Base-by-base conservation (phyloP, 108 stramenopile species). In the Discostella stelligeroides region DNA sequence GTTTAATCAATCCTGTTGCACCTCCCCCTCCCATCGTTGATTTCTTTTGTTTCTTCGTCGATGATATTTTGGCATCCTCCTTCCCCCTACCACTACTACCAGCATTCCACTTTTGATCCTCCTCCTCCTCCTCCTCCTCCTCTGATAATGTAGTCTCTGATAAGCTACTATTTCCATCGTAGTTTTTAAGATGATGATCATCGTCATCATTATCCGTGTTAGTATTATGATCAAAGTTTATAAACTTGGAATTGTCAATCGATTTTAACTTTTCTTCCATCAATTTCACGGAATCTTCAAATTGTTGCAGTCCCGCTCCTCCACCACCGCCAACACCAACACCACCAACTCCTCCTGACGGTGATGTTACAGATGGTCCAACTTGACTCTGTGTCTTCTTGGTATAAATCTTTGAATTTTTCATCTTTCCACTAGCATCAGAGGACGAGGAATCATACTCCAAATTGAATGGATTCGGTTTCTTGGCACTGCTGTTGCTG, bases 161-260 rank as follows among this genome's bases (percentile, higher is more conserved):
- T 50, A 48, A n/a, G 4, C 25, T 34, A 23, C 21, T 5, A 21
- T 21, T 41, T 28, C 46, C 47, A 49, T 47, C 47, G 21, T 25
- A 50, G 46, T n/a, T n/a, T n/a, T n/a, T n/a, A n/a, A n/a, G n/a
- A n/a, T n/a, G n/a, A n/a, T n/a, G n/a, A n/a, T 27, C 64, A 45
- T 65, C 64, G 7, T 65, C 64, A 51, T 48, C 48, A 49, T 25
- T 15, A 30, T 14, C 54, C 2, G 49, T 37, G 34, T 29, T 30
- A 1, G 48, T 37, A 20, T 60, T n/a, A 12, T 41, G 21, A 29
- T 60, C 59, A 41, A 65, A 65, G 10, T 65, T 1, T 10, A 51
- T 38, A 38, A 65, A 65, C 12, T 49, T 34, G n/a, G 64, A 65
- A 4, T 49, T 65, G 49, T 65, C 64, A 65, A 65, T 65, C 6